These are phyloP conservation scores for Kazachstania sp. DNA, from an alignment of 1,139 yeast genomes.

Conservation along the genomic window DNA sequence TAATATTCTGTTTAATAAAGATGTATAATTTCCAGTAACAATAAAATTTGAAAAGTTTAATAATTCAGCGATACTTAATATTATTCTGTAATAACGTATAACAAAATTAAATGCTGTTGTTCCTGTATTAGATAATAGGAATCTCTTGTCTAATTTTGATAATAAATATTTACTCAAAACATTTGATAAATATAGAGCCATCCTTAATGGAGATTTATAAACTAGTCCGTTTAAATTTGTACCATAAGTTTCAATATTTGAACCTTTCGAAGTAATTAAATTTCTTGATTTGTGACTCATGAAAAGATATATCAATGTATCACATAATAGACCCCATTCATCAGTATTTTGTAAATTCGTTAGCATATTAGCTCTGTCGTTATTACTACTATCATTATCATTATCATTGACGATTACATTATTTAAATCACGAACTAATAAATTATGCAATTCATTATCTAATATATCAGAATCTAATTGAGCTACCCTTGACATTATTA, in stretches of 20 bases:
- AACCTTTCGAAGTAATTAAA: not conserved
- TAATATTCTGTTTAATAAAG: constrained; percentile 16
- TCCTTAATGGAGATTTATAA: not conserved
- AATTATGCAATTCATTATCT: constrained; percentile 15
- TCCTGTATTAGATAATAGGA: too few relatives aligned
- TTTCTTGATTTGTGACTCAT: not conserved
- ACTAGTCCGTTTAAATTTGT: constrained; percentile 14
- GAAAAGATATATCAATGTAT: constrained; percentile 15
- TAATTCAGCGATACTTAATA: constrained; percentile 14
- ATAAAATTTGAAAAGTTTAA: constrained; percentile 12
- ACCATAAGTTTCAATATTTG: constrained; percentile 19
- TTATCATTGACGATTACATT: not conserved
- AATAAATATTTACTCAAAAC: not conserved
- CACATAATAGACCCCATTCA: constrained; percentile 16
- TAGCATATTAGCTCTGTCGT: too few relatives aligned
- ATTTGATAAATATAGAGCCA: not conserved
- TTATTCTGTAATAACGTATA: not conserved
- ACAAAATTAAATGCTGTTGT: not conserved
- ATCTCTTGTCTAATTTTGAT: not conserved
- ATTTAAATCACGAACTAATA: constrained; percentile 14
- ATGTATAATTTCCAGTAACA: constrained; percentile 1
- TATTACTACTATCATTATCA: constrained; percentile 7
- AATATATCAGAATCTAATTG: constrained; percentile 17
- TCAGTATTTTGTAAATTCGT: constrained; percentile 8
- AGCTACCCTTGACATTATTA: constrained; percentile 14